phyloP scores from a whole-genome alignment of 345 rosid genomes.

The Camelina neglecta region DNA sequence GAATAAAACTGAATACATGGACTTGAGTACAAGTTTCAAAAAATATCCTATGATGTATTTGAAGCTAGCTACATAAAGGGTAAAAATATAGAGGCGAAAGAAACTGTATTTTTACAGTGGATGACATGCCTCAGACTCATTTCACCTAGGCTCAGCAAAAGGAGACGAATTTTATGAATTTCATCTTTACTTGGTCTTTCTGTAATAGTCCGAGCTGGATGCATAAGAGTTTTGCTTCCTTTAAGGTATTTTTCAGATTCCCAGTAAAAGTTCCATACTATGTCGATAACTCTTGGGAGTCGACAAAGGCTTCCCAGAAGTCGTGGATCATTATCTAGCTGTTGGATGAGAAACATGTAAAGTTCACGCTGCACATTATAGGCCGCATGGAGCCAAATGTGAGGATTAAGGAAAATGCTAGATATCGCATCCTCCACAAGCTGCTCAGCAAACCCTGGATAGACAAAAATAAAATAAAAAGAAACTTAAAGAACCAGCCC shows the following conservation, averaged over 20 bases:
- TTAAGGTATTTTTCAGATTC: constrained; percentile 69
- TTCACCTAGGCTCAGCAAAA: constrained; percentile 92
- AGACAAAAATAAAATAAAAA: neutral
- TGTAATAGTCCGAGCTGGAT: constrained; percentile 66
- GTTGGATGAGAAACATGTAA: constrained; percentile 91
- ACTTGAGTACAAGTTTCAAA: constrained; percentile 9
- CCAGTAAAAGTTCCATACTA: constrained; percentile 83
- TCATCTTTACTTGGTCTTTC: constrained; percentile 86
- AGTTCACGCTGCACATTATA: constrained; percentile 92
- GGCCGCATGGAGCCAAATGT: constrained; percentile 79
- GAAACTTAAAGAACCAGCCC: constrained; percentile 1
- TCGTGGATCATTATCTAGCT: constrained; percentile 84
- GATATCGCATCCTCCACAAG: constrained; percentile 85
- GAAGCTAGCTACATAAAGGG: constrained; percentile 26
- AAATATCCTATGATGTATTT: constrained; percentile 13
- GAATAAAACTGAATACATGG: constrained; percentile 32
- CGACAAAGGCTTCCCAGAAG: constrained; percentile 74
- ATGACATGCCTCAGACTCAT: constrained; percentile 89
- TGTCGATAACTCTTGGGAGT: constrained; percentile 80
- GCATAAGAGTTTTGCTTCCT: constrained; percentile 82
- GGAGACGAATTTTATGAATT: constrained; percentile 92
- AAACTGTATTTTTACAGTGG: constrained; percentile 36
- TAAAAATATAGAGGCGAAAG: constrained; percentile 25
- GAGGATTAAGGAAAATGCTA: constrained; percentile 87
- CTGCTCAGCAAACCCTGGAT: constrained; percentile 74